Conservation (phyloP, 345 rosid species). For the Pistacia vera region DNA sequence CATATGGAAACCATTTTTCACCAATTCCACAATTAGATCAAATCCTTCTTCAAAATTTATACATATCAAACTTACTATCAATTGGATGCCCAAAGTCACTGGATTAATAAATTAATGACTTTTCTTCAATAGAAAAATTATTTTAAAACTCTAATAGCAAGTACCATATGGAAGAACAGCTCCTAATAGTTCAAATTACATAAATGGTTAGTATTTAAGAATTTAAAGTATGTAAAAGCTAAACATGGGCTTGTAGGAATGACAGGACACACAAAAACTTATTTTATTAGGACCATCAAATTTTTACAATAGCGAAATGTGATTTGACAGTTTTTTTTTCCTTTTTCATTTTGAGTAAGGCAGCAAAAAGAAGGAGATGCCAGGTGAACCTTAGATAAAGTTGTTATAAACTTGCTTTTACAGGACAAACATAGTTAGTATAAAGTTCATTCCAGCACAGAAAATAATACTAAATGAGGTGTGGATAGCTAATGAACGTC, state of each 20-base stretch:
- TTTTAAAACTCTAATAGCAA: neutral
- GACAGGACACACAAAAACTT: no score
- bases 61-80: neutral
- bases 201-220: neutral
- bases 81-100: neutral
- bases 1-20: neutral
- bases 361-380: neutral
- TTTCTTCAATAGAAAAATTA: neutral
- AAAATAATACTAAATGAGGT: neutral
- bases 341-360: neutral
- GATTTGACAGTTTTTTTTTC: neutral
- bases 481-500: neutral
- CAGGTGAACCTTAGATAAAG: neutral
- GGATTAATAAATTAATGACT: neutral
- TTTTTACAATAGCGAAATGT: no score
- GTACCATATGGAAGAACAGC: neutral
- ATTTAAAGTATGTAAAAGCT: neutral
- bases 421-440: neutral
- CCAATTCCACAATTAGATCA: neutral
- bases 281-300: no score
- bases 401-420: neutral
- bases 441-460: neutral
- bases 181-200: neutral
- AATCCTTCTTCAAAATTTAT: neutral
- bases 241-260: neutral